Evolutionary conservation across 306 rosid genomes (phyloP).

Genomic region (Quercus rubra): DNA sequence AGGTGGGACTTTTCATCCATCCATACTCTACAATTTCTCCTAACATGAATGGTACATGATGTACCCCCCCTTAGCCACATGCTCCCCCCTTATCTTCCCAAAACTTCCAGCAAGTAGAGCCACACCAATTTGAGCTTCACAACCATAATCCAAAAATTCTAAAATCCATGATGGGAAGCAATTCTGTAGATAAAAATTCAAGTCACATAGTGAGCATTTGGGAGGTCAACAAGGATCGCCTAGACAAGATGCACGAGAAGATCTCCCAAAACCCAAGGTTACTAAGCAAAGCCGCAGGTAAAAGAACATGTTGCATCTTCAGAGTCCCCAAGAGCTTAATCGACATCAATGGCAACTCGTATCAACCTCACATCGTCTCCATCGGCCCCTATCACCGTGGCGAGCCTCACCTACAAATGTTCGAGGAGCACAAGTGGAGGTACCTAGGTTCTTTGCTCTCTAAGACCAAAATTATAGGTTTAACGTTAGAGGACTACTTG

Average conservation of each 20-base stretch:
- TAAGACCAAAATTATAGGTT: not conserved
- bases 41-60: too few relatives aligned
- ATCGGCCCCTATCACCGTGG: not conserved
- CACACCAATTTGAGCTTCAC: too few relatives aligned
- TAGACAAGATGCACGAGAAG: not conserved
- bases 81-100: too few relatives aligned
- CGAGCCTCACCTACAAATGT: not conserved
- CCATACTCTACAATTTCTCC: too few relatives aligned
- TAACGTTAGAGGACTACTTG: not conserved
- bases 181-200: not conserved
- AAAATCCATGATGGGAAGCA: not conserved
- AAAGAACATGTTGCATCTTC: not conserved
- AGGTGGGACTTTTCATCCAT: too few relatives aligned
- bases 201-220: not conserved
- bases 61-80: too few relatives aligned
- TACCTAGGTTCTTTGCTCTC: not conserved
- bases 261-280: not conserved
- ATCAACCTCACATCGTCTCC: not conserved
- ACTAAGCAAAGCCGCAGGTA: not conserved
- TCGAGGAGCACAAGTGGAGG: not conserved
- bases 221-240: not conserved
- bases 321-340: not conserved
- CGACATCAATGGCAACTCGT: not conserved
- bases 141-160: not conserved
- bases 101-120: too few relatives aligned